Evolutionary conservation across 371 early-diverging fungal species (phyloP).

Genomic region (Rhizopus arrhizus): DNA sequence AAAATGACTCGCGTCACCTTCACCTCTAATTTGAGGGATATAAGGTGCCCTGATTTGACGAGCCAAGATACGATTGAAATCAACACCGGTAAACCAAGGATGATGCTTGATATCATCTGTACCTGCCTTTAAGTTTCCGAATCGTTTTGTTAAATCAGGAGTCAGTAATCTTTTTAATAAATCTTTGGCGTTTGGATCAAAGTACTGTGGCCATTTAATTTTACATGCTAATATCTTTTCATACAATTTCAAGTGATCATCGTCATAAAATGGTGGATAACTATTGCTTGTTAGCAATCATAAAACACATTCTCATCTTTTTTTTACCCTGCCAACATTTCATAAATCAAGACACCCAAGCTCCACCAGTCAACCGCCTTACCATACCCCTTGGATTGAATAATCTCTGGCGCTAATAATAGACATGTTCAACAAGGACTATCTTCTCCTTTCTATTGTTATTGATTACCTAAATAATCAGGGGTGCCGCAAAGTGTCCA

Average conservation of each 20-base stretch:
- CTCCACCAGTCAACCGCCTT: slow-evolving; percentile 98
- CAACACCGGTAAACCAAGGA: slow-evolving; percentile 92
- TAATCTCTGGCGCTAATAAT: slow-evolving; percentile 88
- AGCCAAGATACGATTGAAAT: slow-evolving; percentile 79
- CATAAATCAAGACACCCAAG: slow-evolving; percentile 94
- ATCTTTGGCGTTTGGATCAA: slow-evolving; percentile 87
- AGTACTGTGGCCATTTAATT: slow-evolving; percentile 85
- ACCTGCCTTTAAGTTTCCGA: slow-evolving; percentile 88
- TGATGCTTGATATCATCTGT: slow-evolving; percentile 88
- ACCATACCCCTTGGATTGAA: slow-evolving; percentile 92
- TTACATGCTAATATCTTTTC: slow-evolving; percentile 89
- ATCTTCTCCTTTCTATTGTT: neutral
- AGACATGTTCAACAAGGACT: neutral
- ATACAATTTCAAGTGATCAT: slow-evolving; percentile 89
- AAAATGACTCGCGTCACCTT: slow-evolving; percentile 93
- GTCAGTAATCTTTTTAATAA: slow-evolving; percentile 83
- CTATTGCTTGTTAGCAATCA: slow-evolving; percentile 38
- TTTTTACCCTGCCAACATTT: slow-evolving; percentile 79
- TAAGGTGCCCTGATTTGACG: slow-evolving; percentile 86
- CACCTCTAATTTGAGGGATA: slow-evolving; percentile 77
- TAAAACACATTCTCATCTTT: neutral
- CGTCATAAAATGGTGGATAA: slow-evolving; percentile 94
- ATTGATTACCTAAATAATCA: slow-evolving; percentile 77
- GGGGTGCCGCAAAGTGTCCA: slow-evolving; percentile 99
- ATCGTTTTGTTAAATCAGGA: slow-evolving; percentile 84